These are phyloP conservation scores for Trichosanthes cucumerina DNA, from an alignment of 306 rosid genomes.

Conservation along the genomic window DNA sequence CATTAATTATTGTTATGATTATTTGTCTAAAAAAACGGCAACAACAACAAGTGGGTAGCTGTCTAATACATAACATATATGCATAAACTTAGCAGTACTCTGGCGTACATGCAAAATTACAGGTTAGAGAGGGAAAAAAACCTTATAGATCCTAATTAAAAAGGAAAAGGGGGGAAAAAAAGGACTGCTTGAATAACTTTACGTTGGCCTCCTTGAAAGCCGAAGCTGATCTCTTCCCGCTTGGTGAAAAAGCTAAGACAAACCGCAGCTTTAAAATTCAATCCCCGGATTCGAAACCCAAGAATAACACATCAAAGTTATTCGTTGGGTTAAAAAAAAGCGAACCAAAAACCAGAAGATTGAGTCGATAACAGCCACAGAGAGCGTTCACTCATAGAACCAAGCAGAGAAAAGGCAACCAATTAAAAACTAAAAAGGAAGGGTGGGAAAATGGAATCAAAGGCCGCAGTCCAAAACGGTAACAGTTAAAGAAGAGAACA, in stretches of 20 bases:
- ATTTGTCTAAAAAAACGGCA: background rate
- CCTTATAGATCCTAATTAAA: background rate
- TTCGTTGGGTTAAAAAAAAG: background rate
- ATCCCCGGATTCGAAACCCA: background rate
- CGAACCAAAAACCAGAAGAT: background rate
- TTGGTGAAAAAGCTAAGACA: conserved; percentile 6
- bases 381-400: background rate
- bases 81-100: background rate
- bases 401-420: background rate
- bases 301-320: background rate
- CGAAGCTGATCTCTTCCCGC: background rate
- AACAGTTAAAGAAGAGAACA: too few relatives aligned
- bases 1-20: background rate
- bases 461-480: background rate
- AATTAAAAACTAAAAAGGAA: too few relatives aligned
- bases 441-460: too few relatives aligned
- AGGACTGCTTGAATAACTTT: background rate
- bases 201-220: background rate
- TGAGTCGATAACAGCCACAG: background rate
- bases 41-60: background rate
- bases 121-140: background rate
- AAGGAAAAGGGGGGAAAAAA: background rate
- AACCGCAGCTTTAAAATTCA: background rate
- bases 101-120: background rate
- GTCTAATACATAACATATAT: background rate